Percentiles rank a stretch among this genome's conserved stretches.
Evolutionary conservation across 768 basidiomycete genomes (phyloP).

Genomic region (Lyophyllum atratum): DNA sequence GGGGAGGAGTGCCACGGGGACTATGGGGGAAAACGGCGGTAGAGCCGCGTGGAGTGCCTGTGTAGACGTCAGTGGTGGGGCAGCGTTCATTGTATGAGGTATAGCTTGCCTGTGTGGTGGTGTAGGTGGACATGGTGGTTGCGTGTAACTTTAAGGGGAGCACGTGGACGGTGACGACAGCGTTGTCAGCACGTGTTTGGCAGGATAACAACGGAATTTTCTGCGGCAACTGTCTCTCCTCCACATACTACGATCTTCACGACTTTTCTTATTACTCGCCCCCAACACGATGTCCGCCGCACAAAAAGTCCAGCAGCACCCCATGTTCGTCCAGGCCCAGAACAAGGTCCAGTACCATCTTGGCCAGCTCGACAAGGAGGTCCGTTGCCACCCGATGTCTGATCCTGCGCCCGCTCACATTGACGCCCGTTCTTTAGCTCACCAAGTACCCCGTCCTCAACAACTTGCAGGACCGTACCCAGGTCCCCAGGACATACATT

Average conservation of each 20-base stretch:
- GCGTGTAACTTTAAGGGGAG: constrained; percentile 13
- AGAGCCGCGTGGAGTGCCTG: constrained; percentile 65
- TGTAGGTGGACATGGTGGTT: constrained; percentile 38
- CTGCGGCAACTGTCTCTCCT: constrained; percentile 23
- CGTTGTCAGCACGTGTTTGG: constrained; percentile 22
- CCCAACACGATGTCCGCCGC: constrained; percentile 65
- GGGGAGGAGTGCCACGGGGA: constrained; percentile 71
- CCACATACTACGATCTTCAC: constrained; percentile 22
- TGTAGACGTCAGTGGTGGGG: constrained; percentile 21
- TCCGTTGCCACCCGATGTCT: constrained; percentile 33
- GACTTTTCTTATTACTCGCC: background rate
- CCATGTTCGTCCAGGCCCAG: constrained; percentile 80
- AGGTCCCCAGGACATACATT: constrained; percentile 90
- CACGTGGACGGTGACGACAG: constrained; percentile 19
- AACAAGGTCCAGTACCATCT: constrained; percentile 82
- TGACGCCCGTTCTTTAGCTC: constrained; percentile 46
- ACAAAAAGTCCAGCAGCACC: constrained; percentile 87
- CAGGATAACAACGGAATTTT: constrained; percentile 20
- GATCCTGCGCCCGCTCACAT: constrained; percentile 1
- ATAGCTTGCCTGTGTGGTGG: constrained; percentile 50
- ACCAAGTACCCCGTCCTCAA: constrained; percentile 86
- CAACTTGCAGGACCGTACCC: constrained; percentile 85
- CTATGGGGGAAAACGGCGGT: constrained; percentile 70
- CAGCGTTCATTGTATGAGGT: background rate
- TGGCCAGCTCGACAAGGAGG: constrained; percentile 96